phyloP scores from a whole-genome alignment of 2,329 filamentous ascomycete species.

The Alternaria arbusti region DNA sequence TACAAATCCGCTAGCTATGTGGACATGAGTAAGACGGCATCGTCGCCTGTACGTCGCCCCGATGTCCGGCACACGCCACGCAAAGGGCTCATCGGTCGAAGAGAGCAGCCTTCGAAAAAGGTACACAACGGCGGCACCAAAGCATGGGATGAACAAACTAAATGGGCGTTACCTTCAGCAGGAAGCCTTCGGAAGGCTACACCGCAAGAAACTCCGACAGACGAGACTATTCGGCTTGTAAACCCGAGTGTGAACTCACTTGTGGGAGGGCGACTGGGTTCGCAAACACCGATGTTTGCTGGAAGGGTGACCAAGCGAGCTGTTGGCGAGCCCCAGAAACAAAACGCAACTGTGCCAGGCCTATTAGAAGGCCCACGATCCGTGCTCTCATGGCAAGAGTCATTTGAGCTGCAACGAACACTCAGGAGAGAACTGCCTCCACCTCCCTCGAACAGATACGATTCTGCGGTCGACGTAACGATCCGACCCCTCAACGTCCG shows the following conservation, averaged over 20 bases:
- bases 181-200: neutral
- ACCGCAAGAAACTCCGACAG: neutral
- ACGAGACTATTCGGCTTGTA: slow-evolving; percentile 10
- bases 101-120: neutral
- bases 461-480: slow-evolving; percentile 11
- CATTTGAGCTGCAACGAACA: slow-evolving; percentile 4
- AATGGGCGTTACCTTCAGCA: slow-evolving; percentile 2
- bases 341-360: neutral
- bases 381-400: slow-evolving; percentile 12
- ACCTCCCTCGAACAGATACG: neutral
- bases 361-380: neutral
- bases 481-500: neutral
- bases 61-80: neutral
- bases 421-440: neutral
- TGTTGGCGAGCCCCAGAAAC: neutral
- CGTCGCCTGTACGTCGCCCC: neutral
- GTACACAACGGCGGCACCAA: neutral
- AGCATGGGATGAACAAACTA: neutral
- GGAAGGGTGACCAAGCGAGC: neutral
- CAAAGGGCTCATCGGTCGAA: neutral
- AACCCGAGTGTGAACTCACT: slow-evolving; percentile 7
- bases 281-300: neutral
- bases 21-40: neutral
- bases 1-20: slow-evolving; percentile 1
- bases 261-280: neutral